Evolutionary conservation across 495 filamentous ascomycete species (phyloP), one percentile per base, ranked within the genome.

Genomic region (Astrocystis sublimbata): DNA sequence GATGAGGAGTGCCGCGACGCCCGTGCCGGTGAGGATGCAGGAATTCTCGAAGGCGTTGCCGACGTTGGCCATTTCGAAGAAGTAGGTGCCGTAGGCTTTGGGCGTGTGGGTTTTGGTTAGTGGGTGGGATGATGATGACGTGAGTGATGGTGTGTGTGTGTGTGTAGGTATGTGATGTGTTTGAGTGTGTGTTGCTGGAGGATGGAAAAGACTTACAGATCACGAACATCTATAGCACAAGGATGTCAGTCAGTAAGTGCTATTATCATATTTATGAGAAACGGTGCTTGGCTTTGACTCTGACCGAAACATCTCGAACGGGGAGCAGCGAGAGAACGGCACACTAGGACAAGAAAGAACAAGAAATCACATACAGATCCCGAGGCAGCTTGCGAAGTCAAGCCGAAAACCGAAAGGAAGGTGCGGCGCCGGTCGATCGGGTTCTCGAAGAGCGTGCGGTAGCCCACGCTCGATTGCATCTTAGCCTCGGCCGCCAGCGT

Each of bases 61-160:
- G 8, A 86, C 79, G 35, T 81, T 75, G 30, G 84, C 82, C 81
- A 88, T 88, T 63, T 81, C 77, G 69, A 88, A 86, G 76, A 87
- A 88, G 68, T 87, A 88, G 1, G 85, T 86, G 51, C 83, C 82
- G 65, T 86, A 88, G 0, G 83, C 82, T 79, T 45, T 31, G 12
- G 19, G 2, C 33, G 21, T 17, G 40, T 73, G 9, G 70, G 71
- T 21, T 13, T 42, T n/a, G n/a, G n/a, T n/a, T n/a, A n/a, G n/a
- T n/a, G n/a, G n/a, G n/a, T n/a, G n/a, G n/a, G n/a, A n/a, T n/a
- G n/a, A n/a, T n/a, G n/a, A n/a, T n/a, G n/a, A n/a, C n/a, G n/a
- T n/a, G n/a, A 21, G 12, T 21, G 30, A 17, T 23, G 8, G 19
- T 26, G 8, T 35, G 23, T n/a, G n/a, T n/a, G n/a, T n/a, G n/a